Percentiles rank a stretch among this genome's conserved stretches.
Evolutionary conservation across 192 early-diverging fungal genomes (phyloP).

Genomic region (Entophlyctis luteolus): DNA sequence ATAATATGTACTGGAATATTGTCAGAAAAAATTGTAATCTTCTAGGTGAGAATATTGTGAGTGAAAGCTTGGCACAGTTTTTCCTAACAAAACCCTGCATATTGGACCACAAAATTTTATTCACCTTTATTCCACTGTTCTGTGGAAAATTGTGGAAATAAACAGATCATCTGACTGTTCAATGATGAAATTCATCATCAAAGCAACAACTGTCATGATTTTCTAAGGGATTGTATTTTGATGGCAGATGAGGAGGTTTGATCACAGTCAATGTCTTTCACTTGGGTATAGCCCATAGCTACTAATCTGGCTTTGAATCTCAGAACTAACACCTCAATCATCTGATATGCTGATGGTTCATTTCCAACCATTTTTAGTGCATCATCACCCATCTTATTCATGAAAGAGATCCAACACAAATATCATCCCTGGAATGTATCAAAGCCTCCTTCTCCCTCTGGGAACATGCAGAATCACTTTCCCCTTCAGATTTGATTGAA

Average conservation of each 20-base stretch:
- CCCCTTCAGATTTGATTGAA: not conserved
- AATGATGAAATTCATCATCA: not conserved
- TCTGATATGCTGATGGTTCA: not conserved
- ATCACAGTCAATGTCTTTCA: conserved; percentile 8
- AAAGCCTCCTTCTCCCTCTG: not conserved
- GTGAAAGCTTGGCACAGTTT: too few species aligned
- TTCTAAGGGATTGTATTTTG: not conserved
- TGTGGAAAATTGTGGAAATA: too few species aligned
- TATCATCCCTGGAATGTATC: not conserved
- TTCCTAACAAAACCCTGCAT: too few species aligned
- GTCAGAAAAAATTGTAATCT: too few species aligned
- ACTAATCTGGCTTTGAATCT: conserved; percentile 23
- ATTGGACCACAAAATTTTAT: too few species aligned
- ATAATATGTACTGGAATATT: too few species aligned
- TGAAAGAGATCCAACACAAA: not conserved
- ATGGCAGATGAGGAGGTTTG: conserved; percentile 12
- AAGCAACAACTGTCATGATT: not conserved
- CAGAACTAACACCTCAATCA: not conserved
- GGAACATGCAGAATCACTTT: not conserved
- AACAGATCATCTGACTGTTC: conserved; percentile 19
- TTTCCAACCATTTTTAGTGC: not conserved
- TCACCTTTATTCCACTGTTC: too few species aligned
- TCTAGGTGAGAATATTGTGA: too few species aligned
- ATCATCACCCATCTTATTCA: not conserved
- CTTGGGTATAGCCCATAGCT: conserved; percentile 9